A percentile compares a stretch with the other conserved stretches of the same genome.
Conservation (phyloP, 1,284 basidiomycete species). For the Leccinum subrobustum region DNA sequence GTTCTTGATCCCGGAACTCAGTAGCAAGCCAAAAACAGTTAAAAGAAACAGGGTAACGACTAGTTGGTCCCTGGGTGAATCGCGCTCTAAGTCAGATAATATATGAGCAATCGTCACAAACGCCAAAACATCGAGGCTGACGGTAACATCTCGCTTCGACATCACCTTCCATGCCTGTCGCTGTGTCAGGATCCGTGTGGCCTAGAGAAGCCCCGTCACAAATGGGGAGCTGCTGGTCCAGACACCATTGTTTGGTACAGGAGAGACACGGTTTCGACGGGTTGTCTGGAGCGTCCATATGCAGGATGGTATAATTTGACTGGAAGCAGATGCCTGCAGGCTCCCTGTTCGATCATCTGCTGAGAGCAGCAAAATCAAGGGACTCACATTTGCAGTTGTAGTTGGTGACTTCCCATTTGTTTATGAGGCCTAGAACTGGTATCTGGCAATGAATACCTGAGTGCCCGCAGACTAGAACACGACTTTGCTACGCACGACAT, state of each 20-base stretch:
- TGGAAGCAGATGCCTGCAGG: slow-evolving; percentile 84
- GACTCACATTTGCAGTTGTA: slow-evolving; percentile 74
- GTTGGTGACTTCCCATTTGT: slow-evolving; percentile 80
- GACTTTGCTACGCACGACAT: slow-evolving; percentile 28
- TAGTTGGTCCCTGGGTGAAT: slow-evolving; percentile 88
- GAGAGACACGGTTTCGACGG: slow-evolving; percentile 87
- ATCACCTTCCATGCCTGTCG: slow-evolving; percentile 94
- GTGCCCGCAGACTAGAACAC: slow-evolving; percentile 2
- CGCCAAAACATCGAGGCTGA: slow-evolving; percentile 47
- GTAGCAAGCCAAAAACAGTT: slow-evolving; percentile 78
- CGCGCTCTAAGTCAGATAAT: slow-evolving; percentile 53
- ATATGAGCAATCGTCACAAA: slow-evolving; percentile 29
- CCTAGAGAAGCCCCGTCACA: slow-evolving; percentile 84
- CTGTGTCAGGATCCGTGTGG: slow-evolving; percentile 87
- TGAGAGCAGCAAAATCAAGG: background rate
- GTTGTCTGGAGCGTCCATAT: slow-evolving; percentile 77
- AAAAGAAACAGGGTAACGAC: slow-evolving; percentile 89
- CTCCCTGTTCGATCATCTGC: slow-evolving; percentile 9
- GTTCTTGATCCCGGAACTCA: slow-evolving; percentile 80
- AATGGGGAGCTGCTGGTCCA: slow-evolving; percentile 87
- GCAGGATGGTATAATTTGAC: slow-evolving; percentile 84
- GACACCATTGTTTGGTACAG: slow-evolving; percentile 94
- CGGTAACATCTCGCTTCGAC: slow-evolving; percentile 95
- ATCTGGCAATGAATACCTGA: slow-evolving; percentile 36
- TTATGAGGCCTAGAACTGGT: slow-evolving; percentile 46